Evolutionary conservation across 768 basidiomycete species (phyloP).

Genomic region (Pulveroboletus sp.): DNA sequence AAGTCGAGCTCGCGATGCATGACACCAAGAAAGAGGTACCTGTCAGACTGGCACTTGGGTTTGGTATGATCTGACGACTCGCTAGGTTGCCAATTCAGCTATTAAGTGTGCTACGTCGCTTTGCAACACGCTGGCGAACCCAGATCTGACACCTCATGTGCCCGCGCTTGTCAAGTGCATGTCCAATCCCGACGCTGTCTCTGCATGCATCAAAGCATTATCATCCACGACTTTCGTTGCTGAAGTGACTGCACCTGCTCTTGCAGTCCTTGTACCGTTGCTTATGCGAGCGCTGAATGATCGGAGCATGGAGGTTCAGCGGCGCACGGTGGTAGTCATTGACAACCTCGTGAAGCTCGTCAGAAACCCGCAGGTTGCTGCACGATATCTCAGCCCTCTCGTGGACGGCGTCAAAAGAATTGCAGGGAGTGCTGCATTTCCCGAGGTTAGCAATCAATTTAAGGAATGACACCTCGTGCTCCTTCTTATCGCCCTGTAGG

Average conservation of each 20-base stretch:
- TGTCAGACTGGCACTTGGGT: constrained; percentile 11
- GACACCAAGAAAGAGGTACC: constrained; percentile 91
- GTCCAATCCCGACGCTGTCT: constrained; percentile 82
- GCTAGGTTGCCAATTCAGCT: constrained; percentile 78
- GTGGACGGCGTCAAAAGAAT: constrained; percentile 91
- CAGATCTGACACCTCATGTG: constrained; percentile 87
- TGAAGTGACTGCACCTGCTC: constrained; percentile 93
- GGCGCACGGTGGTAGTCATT: constrained; percentile 89
- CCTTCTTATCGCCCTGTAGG: constrained; percentile 37
- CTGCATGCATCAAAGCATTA: constrained; percentile 90
- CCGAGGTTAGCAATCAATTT: constrained; percentile 55
- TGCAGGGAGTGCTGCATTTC: constrained; percentile 88
- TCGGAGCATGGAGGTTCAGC: constrained; percentile 93
- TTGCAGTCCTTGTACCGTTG: constrained; percentile 92
- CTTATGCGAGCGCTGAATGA: constrained; percentile 89
- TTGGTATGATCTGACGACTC: constrained; percentile 8
- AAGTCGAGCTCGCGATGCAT: constrained; percentile 87
- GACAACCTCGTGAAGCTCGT: constrained; percentile 98
- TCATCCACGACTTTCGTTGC: constrained; percentile 96
- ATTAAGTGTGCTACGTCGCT: constrained; percentile 85
- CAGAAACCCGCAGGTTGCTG: constrained; percentile 84
- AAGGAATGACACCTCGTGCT: constrained; percentile 2
- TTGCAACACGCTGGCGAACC: constrained; percentile 87
- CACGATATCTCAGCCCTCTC: constrained; percentile 79
- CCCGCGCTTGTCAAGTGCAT: constrained; percentile 90